Evolutionary conservation across 2,329 filamentous ascomycete genomes (phyloP).

Genomic region (Diaporthe amygdali): DNA sequence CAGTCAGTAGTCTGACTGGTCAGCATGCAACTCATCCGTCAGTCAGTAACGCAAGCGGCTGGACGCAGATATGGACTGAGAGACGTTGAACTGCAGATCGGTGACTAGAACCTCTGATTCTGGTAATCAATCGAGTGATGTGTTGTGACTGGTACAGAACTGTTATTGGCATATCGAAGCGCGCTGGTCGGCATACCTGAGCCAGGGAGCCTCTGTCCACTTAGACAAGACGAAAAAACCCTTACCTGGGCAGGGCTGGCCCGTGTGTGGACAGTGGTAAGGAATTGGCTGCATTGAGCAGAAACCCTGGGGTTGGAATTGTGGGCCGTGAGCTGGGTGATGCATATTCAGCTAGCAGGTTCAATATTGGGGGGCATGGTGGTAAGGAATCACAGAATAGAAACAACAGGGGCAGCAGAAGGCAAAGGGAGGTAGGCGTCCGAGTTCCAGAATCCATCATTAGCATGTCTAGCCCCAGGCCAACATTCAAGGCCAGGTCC

Average conservation of each 20-base stretch:
- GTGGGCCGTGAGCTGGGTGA: neutral
- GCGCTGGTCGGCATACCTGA: neutral
- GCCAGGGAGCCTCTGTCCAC: neutral
- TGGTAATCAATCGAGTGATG: too few relatives aligned
- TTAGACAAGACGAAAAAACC: neutral
- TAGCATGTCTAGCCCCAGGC: neutral
- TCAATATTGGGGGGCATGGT: too few relatives aligned
- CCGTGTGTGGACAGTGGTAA: neutral
- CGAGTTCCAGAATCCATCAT: neutral
- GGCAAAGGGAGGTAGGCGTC: neutral
- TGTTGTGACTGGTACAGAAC: neutral
- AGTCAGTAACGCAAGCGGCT: neutral
- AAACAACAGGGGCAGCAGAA: neutral
- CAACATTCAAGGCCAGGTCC: neutral
- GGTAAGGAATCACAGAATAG: neutral
- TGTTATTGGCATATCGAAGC: neutral
- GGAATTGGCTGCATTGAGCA: neutral
- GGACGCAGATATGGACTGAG: neutral
- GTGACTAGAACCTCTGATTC: too few relatives aligned
- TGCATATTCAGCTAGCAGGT: neutral
- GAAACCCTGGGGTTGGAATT: neutral
- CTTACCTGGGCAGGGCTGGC: neutral
- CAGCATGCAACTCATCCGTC: neutral
- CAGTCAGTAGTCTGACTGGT: too few relatives aligned
- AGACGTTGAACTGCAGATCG: neutral